Percentiles rank a stretch among this genome's conserved stretches.
phyloP scores from a whole-genome alignment of 1,139 yeast species.

The Pichia sp. region DNA sequence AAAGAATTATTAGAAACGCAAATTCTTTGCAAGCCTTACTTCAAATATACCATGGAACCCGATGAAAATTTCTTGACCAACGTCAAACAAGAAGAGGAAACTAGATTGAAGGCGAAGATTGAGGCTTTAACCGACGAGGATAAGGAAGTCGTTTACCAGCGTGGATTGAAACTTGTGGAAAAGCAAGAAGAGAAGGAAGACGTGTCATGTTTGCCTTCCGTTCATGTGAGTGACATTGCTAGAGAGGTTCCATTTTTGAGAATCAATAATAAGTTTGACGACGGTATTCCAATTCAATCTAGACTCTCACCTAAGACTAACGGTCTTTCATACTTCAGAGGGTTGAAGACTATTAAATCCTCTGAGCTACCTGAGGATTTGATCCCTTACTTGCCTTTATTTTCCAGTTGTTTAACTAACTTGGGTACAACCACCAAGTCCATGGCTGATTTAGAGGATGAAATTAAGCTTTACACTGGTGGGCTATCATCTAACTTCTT shows the following conservation, averaged over 20 bases:
- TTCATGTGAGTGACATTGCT: constrained; percentile 66
- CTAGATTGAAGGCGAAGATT: constrained; percentile 41
- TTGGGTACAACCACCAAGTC: constrained; percentile 68
- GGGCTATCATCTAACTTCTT: constrained; percentile 61
- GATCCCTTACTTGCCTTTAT: constrained; percentile 67
- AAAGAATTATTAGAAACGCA: constrained; percentile 48
- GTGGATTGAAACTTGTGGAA: constrained; percentile 53
- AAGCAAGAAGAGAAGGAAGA: constrained; percentile 69
- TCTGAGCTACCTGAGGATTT: constrained; percentile 48
- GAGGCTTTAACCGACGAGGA: constrained; percentile 47
- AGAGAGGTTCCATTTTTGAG: constrained; percentile 41
- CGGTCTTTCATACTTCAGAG: constrained; percentile 66
- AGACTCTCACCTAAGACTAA: constrained; percentile 44
- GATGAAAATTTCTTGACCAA: constrained; percentile 42
- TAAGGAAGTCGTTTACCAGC: constrained; percentile 45
- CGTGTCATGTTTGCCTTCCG: constrained; percentile 70
- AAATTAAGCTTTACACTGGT: constrained; percentile 77
- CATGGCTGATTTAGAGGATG: constrained; percentile 79
- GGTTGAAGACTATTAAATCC: constrained; percentile 36
- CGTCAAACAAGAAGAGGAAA: constrained; percentile 48
- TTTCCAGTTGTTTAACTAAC: constrained; percentile 72
- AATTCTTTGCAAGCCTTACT: constrained; percentile 46
- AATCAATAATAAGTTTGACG: constrained; percentile 25
- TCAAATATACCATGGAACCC: constrained; percentile 76
- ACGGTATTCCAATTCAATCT: constrained; percentile 25